Evolutionary conservation across 192 early-diverging fungal species (phyloP).

Genomic region (Umbelopsis ramanniana): DNA sequence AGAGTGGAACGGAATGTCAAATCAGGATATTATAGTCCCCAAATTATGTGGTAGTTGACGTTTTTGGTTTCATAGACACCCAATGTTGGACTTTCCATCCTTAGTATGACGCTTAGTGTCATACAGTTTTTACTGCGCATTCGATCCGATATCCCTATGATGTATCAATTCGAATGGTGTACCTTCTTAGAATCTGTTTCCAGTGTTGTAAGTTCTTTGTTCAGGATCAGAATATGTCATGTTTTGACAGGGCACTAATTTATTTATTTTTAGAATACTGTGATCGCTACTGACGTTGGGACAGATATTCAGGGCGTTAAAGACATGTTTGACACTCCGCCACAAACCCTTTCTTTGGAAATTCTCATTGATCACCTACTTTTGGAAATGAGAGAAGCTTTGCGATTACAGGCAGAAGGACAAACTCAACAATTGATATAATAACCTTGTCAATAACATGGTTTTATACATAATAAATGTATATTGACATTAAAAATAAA

Average conservation of each 20-base stretch:
- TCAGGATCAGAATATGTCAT: neutral
- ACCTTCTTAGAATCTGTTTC: slow-evolving; percentile 39
- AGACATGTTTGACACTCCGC: slow-evolving; percentile 47
- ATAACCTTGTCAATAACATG: no score
- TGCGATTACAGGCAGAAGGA: slow-evolving; percentile 42
- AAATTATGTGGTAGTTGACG: no score
- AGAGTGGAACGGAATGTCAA: no score
- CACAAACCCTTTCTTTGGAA: slow-evolving; percentile 31
- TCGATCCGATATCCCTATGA: slow-evolving; percentile 38
- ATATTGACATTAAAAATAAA: neutral
- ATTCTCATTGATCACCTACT: slow-evolving; percentile 41
- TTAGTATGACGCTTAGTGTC: slow-evolving; percentile 45
- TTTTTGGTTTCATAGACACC: slow-evolving; percentile 18
- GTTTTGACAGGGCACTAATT: neutral
- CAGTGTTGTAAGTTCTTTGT: slow-evolving; percentile 30
- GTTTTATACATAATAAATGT: neutral
- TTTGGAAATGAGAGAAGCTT: slow-evolving; percentile 41
- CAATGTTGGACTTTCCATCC: slow-evolving; percentile 31
- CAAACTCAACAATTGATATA: slow-evolving; percentile 5
- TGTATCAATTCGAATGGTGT: slow-evolving; percentile 47
- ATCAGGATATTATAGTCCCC: no score
- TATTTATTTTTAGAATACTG: slow-evolving; percentile 10
- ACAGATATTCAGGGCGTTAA: neutral
- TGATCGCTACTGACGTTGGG: neutral
- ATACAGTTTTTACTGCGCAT: slow-evolving; percentile 41